Percentiles rank a stretch among this genome's conserved stretches.
Conservation (phyloP, 2,329 filamentous ascomycete genomes). For the Fusarium sp. region DNA sequence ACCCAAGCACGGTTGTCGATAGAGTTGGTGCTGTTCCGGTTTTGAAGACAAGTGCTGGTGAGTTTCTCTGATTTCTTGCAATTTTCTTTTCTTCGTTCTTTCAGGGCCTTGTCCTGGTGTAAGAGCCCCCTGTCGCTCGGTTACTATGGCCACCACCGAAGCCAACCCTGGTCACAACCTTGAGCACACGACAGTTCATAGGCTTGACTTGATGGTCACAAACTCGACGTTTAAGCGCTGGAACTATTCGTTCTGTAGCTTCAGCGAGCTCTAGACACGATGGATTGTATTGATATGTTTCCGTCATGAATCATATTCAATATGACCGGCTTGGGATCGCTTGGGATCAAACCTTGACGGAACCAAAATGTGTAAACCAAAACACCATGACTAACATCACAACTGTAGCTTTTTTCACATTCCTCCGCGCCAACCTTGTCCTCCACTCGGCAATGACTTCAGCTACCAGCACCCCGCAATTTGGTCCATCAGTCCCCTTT, state of each 20-base stretch:
- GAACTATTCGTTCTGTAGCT: not conserved
- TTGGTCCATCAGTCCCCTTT: constrained; percentile 58
- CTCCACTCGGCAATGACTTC: constrained; percentile 72
- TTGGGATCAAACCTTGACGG: not conserved
- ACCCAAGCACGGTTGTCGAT: constrained; percentile 60
- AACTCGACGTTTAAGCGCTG: not conserved
- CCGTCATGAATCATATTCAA: not conserved
- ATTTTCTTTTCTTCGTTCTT: constrained; percentile 6
- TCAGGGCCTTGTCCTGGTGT: constrained; percentile 11
- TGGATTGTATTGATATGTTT: not conserved
- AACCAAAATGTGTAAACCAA: not conserved
- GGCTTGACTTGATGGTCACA: not conserved
- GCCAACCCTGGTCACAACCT: constrained; percentile 11
- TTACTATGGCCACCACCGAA: constrained; percentile 36
- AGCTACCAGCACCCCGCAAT: constrained; percentile 70
- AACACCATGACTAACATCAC: constrained; percentile 30
- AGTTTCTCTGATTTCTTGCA: constrained; percentile 46
- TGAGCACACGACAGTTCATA: constrained; percentile 11
- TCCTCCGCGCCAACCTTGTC: constrained; percentile 81
- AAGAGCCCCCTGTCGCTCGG: constrained; percentile 26
- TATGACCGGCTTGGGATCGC: not conserved
- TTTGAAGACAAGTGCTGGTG: constrained; percentile 68
- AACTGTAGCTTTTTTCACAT: constrained; percentile 79
- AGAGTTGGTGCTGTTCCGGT: constrained; percentile 66
- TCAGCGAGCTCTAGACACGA: not conserved